These are phyloP conservation scores for Brassica hybrid DNA, from an alignment of 441 rosid species.

Conservation along the genomic window DNA sequence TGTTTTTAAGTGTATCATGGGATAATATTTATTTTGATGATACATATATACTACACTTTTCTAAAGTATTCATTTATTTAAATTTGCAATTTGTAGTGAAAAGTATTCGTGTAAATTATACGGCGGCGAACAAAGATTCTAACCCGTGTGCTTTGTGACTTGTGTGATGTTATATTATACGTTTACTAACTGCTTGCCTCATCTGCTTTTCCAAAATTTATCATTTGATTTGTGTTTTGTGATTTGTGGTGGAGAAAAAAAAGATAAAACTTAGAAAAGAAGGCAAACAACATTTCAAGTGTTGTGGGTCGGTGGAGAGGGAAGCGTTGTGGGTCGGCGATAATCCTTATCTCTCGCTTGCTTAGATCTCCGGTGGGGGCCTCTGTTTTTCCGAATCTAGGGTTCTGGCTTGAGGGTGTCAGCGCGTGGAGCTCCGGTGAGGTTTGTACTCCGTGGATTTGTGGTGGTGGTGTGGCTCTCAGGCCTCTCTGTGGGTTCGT, in stretches of 20 bases:
- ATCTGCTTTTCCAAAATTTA: conserved; percentile 10
- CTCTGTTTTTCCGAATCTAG: too few species aligned
- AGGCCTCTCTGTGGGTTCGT: too few species aligned
- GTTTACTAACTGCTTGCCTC: conserved; percentile 18
- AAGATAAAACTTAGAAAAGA: conserved; percentile 41
- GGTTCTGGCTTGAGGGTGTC: too few species aligned
- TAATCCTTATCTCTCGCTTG: too few species aligned
- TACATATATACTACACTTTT: neutral
- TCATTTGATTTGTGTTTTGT: conserved; percentile 27
- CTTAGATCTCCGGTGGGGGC: too few species aligned
- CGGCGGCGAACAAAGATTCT: neutral
- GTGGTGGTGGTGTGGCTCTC: too few species aligned
- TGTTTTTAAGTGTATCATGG: neutral
- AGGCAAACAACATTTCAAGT: conserved; percentile 31
- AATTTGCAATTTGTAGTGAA: neutral
- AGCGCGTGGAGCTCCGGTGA: too few species aligned
- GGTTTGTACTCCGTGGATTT: too few species aligned
- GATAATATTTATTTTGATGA: conserved; percentile 4
- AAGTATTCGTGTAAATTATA: neutral
- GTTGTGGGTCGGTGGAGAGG: too few species aligned
- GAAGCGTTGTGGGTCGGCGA: too few species aligned
- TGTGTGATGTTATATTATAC: neutral
- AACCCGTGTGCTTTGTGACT: neutral
- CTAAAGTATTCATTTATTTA: neutral
- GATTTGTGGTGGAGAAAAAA: conserved; percentile 21